Evolutionary conservation across 495 filamentous ascomycete species (phyloP).

Genomic region (Talaromyces trachyspermus): DNA sequence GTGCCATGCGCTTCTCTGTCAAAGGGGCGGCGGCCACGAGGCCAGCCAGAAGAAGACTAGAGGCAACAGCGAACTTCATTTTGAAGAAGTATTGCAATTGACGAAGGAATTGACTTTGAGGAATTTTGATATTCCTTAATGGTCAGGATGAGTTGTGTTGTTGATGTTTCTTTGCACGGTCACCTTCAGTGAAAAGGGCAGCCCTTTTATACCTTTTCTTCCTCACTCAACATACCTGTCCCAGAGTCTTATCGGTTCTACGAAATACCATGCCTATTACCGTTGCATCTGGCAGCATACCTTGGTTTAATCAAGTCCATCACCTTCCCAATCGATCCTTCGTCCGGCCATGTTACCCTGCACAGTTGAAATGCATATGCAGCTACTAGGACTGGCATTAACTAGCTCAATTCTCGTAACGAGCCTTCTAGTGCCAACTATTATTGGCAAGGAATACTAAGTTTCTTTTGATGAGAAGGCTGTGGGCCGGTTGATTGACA

Average conservation of each 20-base stretch:
- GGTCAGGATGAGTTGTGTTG: not conserved
- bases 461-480: not conserved
- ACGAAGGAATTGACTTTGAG: not conserved
- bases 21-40: slow-evolving; percentile 2
- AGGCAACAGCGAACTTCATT: not conserved
- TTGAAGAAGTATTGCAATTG: not conserved
- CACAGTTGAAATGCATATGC: not conserved
- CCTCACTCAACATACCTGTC: too few species aligned
- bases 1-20: slow-evolving; percentile 7
- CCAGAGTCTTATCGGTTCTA: too few species aligned
- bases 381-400: too few species aligned
- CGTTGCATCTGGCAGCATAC: too few species aligned
- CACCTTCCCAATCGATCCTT: not conserved
- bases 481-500: not conserved
- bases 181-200: not conserved
- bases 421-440: not conserved
- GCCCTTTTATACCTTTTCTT: not conserved
- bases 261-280: too few species aligned
- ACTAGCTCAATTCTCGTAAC: not conserved
- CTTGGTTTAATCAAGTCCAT: not conserved
- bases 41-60: slow-evolving; percentile 2
- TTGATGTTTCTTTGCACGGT: not conserved
- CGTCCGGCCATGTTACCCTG: not conserved
- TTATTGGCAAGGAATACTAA: not conserved
- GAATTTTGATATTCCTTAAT: not conserved